Conservation (phyloP, 345 rosid species). For the Cardamine chenopodiifolia region DNA sequence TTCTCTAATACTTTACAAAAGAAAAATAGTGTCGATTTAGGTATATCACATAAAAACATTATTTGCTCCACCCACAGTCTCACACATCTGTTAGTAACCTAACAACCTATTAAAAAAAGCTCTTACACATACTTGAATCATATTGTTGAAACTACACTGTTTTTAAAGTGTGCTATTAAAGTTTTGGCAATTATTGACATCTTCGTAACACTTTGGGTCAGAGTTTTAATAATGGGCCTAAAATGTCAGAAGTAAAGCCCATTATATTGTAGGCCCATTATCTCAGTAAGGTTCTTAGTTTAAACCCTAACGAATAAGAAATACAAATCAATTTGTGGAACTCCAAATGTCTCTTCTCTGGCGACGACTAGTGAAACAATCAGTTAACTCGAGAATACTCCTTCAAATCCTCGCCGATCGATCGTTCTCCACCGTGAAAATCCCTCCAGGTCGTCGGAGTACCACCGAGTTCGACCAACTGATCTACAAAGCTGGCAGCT, state of each 20-base stretch:
- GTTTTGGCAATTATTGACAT: background rate
- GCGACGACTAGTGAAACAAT: slow-evolving; percentile 15
- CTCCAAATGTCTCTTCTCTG: slow-evolving; percentile 31
- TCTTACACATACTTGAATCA: background rate
- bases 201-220: background rate
- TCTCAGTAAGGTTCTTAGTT: background rate
- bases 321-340: background rate
- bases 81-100: background rate
- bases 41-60: background rate
- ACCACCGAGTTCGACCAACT: slow-evolving; percentile 57
- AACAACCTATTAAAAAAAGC: background rate
- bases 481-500: slow-evolving; percentile 51
- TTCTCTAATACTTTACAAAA: background rate
- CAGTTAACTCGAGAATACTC: slow-evolving; percentile 3
- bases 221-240: background rate
- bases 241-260: background rate
- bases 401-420: slow-evolving; percentile 25
- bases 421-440: slow-evolving; percentile 28
- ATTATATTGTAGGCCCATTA: background rate
- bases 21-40: background rate
- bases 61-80: background rate
- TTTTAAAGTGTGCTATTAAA: background rate
- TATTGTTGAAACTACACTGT: background rate
- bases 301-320: slow-evolving; percentile 2
- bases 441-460: slow-evolving; percentile 46